Percentiles rank a stretch among this genome's conserved stretches.
These are phyloP conservation scores for Aspergillus sp. DNA, from an alignment of 2,329 filamentous ascomycete genomes.

Conservation along the genomic window DNA sequence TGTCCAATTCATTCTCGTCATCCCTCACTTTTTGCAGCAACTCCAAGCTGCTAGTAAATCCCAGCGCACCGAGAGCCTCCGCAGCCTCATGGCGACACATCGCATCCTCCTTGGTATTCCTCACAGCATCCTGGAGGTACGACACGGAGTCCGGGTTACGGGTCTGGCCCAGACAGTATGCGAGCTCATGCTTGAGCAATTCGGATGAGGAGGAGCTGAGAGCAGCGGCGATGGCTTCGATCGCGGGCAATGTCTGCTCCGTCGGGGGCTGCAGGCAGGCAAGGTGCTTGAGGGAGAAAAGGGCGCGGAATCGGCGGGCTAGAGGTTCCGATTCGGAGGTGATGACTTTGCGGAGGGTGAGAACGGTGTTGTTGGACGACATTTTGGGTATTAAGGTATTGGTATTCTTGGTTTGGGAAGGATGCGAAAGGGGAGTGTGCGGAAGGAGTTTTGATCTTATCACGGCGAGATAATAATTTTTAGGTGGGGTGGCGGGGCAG, in stretches of 20 bases:
- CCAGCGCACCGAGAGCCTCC: conserved; percentile 85
- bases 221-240: conserved; percentile 77
- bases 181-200: conserved; percentile 90
- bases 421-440: not conserved
- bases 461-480: conserved; percentile 27
- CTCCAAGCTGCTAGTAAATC: conserved; percentile 64
- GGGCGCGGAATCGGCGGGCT: conserved; percentile 83
- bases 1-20: conserved; percentile 65
- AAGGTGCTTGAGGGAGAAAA: conserved; percentile 95
- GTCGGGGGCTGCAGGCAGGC: conserved; percentile 60
- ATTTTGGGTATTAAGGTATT: conserved; percentile 20
- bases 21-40: conserved; percentile 69
- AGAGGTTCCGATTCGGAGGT: conserved; percentile 75
- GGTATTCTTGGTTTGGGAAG: not conserved
- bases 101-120: conserved; percentile 73
- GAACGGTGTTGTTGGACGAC: conserved; percentile 32
- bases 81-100: conserved; percentile 98
- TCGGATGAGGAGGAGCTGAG: conserved; percentile 73
- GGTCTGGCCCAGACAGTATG: conserved; percentile 93
- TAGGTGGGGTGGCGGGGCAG: conserved; percentile 32
- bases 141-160: conserved; percentile 67
- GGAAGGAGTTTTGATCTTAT: conserved; percentile 28
- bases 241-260: conserved; percentile 54
- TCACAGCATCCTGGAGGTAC: conserved; percentile 65
- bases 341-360: conserved; percentile 60